Evolutionary conservation across 2,329 filamentous ascomycete genomes (phyloP).

Genomic region (Colletotrichum incanum): DNA sequence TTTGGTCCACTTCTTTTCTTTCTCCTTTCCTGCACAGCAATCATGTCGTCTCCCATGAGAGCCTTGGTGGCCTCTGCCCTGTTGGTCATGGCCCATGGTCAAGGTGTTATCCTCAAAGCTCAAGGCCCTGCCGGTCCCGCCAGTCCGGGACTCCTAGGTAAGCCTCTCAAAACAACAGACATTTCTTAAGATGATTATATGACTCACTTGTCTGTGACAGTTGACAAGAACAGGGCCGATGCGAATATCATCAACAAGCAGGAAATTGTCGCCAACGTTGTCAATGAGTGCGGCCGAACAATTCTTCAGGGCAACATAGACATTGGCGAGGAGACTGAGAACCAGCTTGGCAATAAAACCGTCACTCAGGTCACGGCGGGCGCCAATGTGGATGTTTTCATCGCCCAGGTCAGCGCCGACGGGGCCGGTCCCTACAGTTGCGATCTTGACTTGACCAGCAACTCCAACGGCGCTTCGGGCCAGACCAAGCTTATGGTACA

Average conservation of each 20-base stretch:
- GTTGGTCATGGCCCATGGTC: slow-evolving; percentile 56
- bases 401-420: slow-evolving; percentile 69
- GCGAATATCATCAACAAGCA: slow-evolving; percentile 74
- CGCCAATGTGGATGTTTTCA: slow-evolving; percentile 61
- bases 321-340: slow-evolving; percentile 69
- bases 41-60: slow-evolving; percentile 54
- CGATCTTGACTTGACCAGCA: slow-evolving; percentile 66
- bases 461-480: slow-evolving; percentile 60
- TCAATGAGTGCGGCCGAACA: slow-evolving; percentile 75
- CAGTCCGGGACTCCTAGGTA: slow-evolving; percentile 65
- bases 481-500: slow-evolving; percentile 65
- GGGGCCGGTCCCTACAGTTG: slow-evolving; percentile 70
- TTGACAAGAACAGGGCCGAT: slow-evolving; percentile 76
- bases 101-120: slow-evolving; percentile 64
- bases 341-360: slow-evolving; percentile 60
- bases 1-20: slow-evolving; percentile 44
- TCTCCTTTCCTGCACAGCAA: slow-evolving; percentile 47
- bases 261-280: slow-evolving; percentile 66
- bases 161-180: slow-evolving; percentile 4
- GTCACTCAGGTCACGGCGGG: slow-evolving; percentile 68
- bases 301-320: slow-evolving; percentile 74
- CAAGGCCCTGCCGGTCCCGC: slow-evolving; percentile 61
- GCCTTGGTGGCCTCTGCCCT: slow-evolving; percentile 54
- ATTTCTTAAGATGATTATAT: slow-evolving; percentile 63
- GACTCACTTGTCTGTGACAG: slow-evolving; percentile 70